Percentiles rank a stretch among this genome's conserved stretches.
phyloP scores from a whole-genome alignment of 2,329 filamentous ascomycete species.

The Drechslerella coelobrocha region DNA sequence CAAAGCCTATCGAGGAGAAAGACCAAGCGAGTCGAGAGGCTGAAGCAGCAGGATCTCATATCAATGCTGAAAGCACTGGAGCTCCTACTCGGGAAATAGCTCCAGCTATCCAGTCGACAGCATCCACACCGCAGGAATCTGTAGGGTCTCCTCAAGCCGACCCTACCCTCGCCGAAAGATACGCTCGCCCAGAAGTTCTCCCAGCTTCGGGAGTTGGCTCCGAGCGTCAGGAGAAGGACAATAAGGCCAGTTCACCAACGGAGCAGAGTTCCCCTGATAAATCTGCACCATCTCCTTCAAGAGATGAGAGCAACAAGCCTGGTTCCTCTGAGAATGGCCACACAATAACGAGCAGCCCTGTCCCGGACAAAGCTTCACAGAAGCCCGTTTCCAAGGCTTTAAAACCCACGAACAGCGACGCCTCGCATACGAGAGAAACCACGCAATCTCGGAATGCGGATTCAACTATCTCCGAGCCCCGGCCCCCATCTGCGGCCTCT shows the following conservation, averaged over 20 bases:
- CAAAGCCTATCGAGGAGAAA: constrained; percentile 55
- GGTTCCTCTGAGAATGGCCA: constrained; percentile 27
- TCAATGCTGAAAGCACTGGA: constrained; percentile 9
- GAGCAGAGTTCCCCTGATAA: constrained; percentile 16
- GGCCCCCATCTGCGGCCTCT: constrained; percentile 58
- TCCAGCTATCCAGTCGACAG: constrained; percentile 25
- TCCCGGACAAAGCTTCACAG: constrained; percentile 14
- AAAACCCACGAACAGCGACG: constrained; percentile 51
- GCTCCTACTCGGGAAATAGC: constrained; percentile 14
- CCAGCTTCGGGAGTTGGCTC: constrained; percentile 13
- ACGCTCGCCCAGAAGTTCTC: background rate
- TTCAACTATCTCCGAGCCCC: constrained; percentile 53
- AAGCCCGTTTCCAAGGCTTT: constrained; percentile 14
- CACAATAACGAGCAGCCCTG: constrained; percentile 21
- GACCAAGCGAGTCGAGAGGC: constrained; percentile 12
- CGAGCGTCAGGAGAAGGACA: constrained; percentile 32
- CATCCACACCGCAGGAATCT: constrained; percentile 10
- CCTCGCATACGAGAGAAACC: constrained; percentile 50
- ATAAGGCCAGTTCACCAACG: constrained; percentile 16
- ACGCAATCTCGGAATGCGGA: constrained; percentile 50
- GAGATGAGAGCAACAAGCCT: background rate
- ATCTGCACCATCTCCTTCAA: constrained; percentile 14
- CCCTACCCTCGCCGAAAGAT: constrained; percentile 9
- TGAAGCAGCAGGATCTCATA: constrained; percentile 1
- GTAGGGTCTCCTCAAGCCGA: constrained; percentile 34